Base-by-base conservation (phyloP, 2,329 filamentous ascomycete species). In the Fusarium sp. region DNA sequence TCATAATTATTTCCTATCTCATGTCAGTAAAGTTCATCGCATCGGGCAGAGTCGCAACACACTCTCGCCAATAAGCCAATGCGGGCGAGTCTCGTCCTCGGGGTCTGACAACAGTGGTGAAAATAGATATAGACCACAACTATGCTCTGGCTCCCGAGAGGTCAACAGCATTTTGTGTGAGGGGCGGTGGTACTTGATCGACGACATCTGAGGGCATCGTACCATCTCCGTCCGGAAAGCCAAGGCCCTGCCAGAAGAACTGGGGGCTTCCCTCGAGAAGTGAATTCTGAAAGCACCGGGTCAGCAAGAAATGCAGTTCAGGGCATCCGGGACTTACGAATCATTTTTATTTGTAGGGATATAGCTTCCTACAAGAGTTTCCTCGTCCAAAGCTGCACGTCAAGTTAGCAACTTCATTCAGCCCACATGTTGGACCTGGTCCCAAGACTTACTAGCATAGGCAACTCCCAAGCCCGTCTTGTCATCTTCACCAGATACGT, bases 181-280 rank as follows among this genome's bases (percentile, higher is more conserved):
- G 7, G 81, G 76, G 7, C 76, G 71, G 56, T 86, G 83, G 57
- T 85, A 86, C 59, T 81, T 80, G 68, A 88, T 82, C 7, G 83
- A 84, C 11, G 83, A 83, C 55, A 85, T 79, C 44, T 82, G 77
- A 9, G 77, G 76, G 16, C 78, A 77, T n/a, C 74, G 72, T n/a
- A 82, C 72, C 74, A 80, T 75, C 67, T 84, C 82, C 4, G 72
- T 75, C 57, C 51, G 75, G 45, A 79, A 70, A 2, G 57, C 63
- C 4, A 69, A 48, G 2, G 67, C 27, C 18, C 70, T 67, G 6
- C 74, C 71, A 48, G 73, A 70, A 10, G 61, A 59, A 7, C 24
- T 57, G 3, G 67, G 49, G 7, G 74, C 73, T 48, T 75, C 71
- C 29, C 61, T 57, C 16, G 65, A 65, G 57, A 72, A 74, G 52